Evolutionary conservation across 257 asterid species (phyloP).

Genomic region (Solanum clarkiae): DNA sequence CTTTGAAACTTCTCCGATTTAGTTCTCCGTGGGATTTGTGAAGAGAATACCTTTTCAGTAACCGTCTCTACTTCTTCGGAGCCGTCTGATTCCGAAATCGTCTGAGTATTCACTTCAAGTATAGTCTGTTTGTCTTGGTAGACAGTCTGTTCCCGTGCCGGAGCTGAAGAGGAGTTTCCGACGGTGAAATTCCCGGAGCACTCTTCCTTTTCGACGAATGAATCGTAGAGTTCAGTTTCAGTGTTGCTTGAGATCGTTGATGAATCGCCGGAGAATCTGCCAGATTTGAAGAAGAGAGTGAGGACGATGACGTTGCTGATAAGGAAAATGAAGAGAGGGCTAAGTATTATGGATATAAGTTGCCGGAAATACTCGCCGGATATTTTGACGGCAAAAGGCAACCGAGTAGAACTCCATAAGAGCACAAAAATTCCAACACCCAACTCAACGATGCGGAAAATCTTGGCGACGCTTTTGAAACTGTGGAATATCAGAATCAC

Average conservation of each 20-base stretch:
- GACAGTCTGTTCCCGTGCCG: conserved; percentile 17
- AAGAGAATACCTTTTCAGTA: background rate
- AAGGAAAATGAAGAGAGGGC: conserved; percentile 55
- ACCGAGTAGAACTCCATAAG: conserved; percentile 35
- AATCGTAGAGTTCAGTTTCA: conserved; percentile 8
- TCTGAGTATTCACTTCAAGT: conserved; percentile 5
- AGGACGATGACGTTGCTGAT: conserved; percentile 52
- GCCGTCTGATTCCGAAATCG: background rate
- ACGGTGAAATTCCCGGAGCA: background rate
- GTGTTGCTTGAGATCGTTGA: background rate
- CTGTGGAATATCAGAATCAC: conserved; percentile 2
- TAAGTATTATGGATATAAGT: conserved; percentile 18
- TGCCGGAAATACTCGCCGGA: conserved; percentile 50
- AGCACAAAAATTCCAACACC: conserved; percentile 13
- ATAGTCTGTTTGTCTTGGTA: conserved; percentile 41
- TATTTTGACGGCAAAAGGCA: conserved; percentile 43
- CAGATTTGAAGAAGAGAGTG: conserved; percentile 46
- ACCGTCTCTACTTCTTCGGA: background rate
- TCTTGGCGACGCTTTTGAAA: conserved; percentile 27
- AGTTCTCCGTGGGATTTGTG: conserved; percentile 5
- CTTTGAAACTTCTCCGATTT: conserved; percentile 14
- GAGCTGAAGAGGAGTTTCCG: background rate
- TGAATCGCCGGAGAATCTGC: conserved; percentile 8
- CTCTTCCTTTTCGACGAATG: conserved; percentile 3
- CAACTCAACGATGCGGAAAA: conserved; percentile 48